Percentiles rank a stretch among this genome's conserved stretches.
Evolutionary conservation across 306 rosid species (phyloP).

Genomic region (Pyrus communis): DNA sequence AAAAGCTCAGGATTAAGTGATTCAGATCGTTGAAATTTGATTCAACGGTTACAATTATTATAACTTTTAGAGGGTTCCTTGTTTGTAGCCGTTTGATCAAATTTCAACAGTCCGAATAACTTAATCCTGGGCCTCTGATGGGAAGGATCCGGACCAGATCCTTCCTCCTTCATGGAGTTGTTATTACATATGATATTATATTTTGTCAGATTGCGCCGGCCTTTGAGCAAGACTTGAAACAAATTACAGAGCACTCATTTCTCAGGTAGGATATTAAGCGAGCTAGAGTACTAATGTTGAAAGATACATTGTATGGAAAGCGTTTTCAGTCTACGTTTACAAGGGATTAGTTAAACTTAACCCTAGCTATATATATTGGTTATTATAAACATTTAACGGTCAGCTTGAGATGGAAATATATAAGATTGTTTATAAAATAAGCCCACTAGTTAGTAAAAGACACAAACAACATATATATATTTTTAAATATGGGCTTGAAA

Average conservation of each 20-base stretch:
- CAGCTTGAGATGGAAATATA: not conserved
- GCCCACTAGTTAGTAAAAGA: slow-evolving; percentile 4
- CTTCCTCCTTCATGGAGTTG: not conserved
- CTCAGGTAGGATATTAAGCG: not conserved
- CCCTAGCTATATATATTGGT: not conserved
- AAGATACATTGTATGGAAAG: slow-evolving; percentile 13
- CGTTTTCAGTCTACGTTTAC: not conserved
- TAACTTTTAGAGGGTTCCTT: too few species aligned
- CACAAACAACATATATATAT: not conserved
- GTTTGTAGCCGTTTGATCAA: too few species aligned
- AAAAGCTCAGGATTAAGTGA: too few species aligned
- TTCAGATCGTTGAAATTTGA: too few species aligned
- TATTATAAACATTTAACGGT: not conserved
- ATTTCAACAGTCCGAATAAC: too few species aligned
- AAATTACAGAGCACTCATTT: not conserved
- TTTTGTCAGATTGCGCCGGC: not conserved
- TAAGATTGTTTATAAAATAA: not conserved
- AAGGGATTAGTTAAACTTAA: not conserved
- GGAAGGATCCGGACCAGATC: too few species aligned
- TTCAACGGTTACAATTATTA: too few species aligned
- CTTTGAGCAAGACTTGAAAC: not conserved
- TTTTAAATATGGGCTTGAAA: not conserved
- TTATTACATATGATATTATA: not conserved
- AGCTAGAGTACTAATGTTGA: not conserved
- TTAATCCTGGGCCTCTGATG: too few species aligned